Evolutionary conservation across 805 yeast genomes (phyloP).

Genomic region (Nakazawaea molendinolei): DNA sequence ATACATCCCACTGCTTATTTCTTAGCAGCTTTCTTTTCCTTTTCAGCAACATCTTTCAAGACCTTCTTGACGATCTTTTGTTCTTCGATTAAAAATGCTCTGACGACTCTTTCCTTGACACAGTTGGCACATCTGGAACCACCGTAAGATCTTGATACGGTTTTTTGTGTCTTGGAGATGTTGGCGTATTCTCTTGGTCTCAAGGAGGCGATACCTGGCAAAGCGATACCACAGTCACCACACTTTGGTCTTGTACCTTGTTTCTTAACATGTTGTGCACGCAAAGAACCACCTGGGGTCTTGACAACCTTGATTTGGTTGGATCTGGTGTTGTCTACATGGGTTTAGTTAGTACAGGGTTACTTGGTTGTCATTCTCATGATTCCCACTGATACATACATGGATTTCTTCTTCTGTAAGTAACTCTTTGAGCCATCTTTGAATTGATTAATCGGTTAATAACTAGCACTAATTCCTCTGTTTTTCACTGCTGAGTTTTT

Average conservation of each 20-base stretch:
- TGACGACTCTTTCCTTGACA: slow-evolving; percentile 98
- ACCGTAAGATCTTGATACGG: slow-evolving; percentile 99
- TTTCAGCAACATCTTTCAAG: slow-evolving; percentile 91
- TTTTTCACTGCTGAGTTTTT: slow-evolving; percentile 1
- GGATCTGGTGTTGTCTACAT: slow-evolving; percentile 95
- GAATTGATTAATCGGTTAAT: no score
- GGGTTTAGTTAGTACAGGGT: slow-evolving; percentile 1
- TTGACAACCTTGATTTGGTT: slow-evolving; percentile 99
- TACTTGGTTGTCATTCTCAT: slow-evolving; percentile 28
- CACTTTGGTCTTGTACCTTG: slow-evolving; percentile 79
- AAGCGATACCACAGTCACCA: slow-evolving; percentile 77
- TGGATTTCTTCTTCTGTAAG: slow-evolving; percentile 99
- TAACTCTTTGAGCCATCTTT: slow-evolving; percentile 99
- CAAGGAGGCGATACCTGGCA: slow-evolving; percentile 73
- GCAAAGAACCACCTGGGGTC: slow-evolving; percentile 99
- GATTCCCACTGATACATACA: no score
- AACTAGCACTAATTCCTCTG: no score
- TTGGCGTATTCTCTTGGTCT: slow-evolving; percentile 98
- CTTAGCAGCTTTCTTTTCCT: slow-evolving; percentile 64
- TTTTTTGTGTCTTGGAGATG: slow-evolving; percentile 93
- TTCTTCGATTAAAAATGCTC: slow-evolving; percentile 99
- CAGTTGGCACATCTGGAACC: slow-evolving; percentile 98
- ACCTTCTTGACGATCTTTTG: slow-evolving; percentile 99
- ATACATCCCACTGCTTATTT: slow-evolving; percentile 15
- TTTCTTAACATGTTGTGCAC: slow-evolving; percentile 97